Percentiles rank a stretch among this genome's conserved stretches.
Evolutionary conservation across 345 rosid species (phyloP).

Genomic region (Arabis alpina): DNA sequence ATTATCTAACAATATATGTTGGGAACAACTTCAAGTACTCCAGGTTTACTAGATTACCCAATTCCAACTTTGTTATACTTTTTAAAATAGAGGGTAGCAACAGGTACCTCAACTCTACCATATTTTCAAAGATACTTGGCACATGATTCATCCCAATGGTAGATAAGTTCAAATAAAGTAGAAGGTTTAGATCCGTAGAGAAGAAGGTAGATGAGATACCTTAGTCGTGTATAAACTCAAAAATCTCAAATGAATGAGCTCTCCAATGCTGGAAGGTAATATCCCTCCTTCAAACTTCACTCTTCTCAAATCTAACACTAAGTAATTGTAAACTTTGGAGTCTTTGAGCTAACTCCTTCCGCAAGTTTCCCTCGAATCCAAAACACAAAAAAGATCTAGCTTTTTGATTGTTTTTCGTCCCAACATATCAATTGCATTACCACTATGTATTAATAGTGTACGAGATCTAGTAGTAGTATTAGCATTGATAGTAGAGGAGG

Average conservation of each 20-base stretch:
- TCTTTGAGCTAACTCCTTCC: background rate
- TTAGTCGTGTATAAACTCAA: conserved; percentile 17
- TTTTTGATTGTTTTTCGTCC: background rate
- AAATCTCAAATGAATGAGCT: conserved; percentile 44
- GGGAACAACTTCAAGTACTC: background rate
- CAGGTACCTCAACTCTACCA: background rate
- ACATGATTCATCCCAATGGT: conserved; percentile 13
- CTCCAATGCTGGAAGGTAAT: conserved; percentile 35
- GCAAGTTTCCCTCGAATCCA: background rate
- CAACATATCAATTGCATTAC: background rate
- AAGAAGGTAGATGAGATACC: conserved; percentile 30
- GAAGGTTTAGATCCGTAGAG: conserved; percentile 28
- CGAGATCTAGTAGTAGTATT: conserved; percentile 7
- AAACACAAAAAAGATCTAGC: background rate
- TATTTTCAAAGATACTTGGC: conserved; percentile 13
- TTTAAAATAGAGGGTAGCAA: background rate
- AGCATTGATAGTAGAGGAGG: conserved; percentile 18
- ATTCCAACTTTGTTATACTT: background rate
- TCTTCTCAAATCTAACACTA: background rate
- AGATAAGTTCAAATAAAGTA: conserved; percentile 27
- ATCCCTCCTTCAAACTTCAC: conserved; percentile 1
- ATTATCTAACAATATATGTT: too few relatives aligned
- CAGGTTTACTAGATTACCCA: conserved; percentile 3
- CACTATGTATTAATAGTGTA: conserved; percentile 7
- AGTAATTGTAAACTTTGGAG: conserved; percentile 28